Base-by-base conservation (phyloP, 73 alveolate species). In the Paramecium pentaurelia region DNA sequence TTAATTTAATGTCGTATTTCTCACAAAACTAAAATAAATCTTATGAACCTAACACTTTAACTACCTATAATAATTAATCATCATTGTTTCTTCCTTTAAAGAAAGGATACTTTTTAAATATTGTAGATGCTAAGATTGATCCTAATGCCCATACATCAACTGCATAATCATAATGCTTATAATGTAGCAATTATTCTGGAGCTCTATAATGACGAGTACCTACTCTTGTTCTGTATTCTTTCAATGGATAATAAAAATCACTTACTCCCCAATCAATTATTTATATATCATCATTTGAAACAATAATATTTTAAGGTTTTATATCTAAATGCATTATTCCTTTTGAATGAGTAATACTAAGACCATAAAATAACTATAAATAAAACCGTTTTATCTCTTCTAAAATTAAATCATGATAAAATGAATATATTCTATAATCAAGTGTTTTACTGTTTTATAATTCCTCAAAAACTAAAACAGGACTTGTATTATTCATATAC, bases 61-160 rank as follows among this genome's bases (percentile, higher is more conserved):
- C 80, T 11, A 89, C 47, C 14, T 38, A 18, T 32, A 86, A 30
- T 70, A 89, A 44, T 92, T 89, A 45, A 42, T 89, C 94, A 18
- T 60, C 77, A 32, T 89, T 92, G 25, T 70, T 30, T 25, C 58
- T 64, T 18, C 99, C 98, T 18, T 96, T 92, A 58, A 95, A 96
- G 2, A 95, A 77, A 8, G 99, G 98, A 11, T 75, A 40, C 38
- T 60, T 92, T 28, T 97, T 95, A 42, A 95, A 95, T 16, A 95
- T 58, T 51, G 96, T 71, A 77, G 95, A 98, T 6, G 96, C 97
- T 45, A 96, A 87, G 5, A 97, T 95, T 49, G 99, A 97, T 10
- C 99, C 99, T 37, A 97, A 92, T 8, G 97, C 95, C 99, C 99
- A 97, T 10, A 96, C 95, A 92, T 97, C 99, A 2, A 97, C 97